Conservation (phyloP, 257 asterid species). For the Misopates orontium region DNA sequence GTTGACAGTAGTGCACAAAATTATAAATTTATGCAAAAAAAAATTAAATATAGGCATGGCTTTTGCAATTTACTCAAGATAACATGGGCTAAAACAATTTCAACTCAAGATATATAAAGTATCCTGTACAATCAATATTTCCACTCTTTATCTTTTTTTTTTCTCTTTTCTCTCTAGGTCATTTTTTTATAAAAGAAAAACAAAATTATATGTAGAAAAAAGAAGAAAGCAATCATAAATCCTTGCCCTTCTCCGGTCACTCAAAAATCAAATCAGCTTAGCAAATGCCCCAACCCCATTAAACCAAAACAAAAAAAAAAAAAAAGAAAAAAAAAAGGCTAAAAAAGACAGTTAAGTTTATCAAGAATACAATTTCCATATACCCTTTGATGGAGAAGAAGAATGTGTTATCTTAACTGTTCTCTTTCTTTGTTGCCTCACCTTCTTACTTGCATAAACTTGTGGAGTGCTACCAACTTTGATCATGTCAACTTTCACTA, state of each 20-base stretch:
- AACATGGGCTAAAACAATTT: no score
- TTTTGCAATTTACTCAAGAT: no score
- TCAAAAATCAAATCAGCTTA: not conserved
- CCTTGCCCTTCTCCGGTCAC: slow-evolving; percentile 12
- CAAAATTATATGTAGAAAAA: slow-evolving; percentile 1
- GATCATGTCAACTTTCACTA: slow-evolving; percentile 80
- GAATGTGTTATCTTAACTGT: slow-evolving; percentile 62
- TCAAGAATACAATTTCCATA: slow-evolving; percentile 63
- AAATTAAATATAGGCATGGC: no score
- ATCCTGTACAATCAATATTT: slow-evolving; percentile 34
- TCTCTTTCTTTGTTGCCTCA: slow-evolving; percentile 41
- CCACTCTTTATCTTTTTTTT: slow-evolving; percentile 16
- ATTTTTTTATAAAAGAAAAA: not conserved
- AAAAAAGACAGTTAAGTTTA: not conserved
- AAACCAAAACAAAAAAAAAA: slow-evolving; percentile 1
- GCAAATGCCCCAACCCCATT: no score
- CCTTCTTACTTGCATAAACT: slow-evolving; percentile 33
- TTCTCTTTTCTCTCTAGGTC: slow-evolving; percentile 15
- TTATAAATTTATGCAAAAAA: no score
- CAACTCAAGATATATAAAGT: slow-evolving; percentile 24
- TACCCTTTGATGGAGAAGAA: slow-evolving; percentile 61
- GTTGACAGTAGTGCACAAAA: no score
- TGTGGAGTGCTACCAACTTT: slow-evolving; percentile 39
- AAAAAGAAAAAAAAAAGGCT: slow-evolving; percentile 10
- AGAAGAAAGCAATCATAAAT: slow-evolving; percentile 5